Conservation (phyloP, 78 protist genomes). For the Blattamonas nauphoetae region DNA sequence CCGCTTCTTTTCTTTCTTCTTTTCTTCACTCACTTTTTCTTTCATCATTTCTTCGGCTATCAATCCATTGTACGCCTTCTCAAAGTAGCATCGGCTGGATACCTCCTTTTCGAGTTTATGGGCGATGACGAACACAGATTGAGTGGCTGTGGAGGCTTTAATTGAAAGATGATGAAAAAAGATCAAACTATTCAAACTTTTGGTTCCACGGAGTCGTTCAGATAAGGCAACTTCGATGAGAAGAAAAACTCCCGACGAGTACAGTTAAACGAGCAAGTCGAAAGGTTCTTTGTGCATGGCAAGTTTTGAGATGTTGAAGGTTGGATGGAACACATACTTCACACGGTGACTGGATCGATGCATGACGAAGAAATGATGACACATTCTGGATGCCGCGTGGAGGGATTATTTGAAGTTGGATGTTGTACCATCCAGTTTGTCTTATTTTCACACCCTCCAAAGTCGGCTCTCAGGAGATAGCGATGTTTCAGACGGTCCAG, state of each 20-base stretch:
- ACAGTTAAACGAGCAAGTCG: slow-evolving; percentile 5
- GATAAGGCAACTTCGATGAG: slow-evolving; percentile 1
- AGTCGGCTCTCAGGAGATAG: neutral
- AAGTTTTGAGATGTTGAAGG: neutral
- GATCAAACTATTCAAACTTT: too few species aligned
- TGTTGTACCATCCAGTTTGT: slow-evolving; percentile 21
- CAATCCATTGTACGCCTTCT: slow-evolving; percentile 3
- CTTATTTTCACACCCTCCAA: neutral
- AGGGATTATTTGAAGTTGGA: neutral
- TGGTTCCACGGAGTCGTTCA: too few species aligned
- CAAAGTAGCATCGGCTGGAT: neutral
- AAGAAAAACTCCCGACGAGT: neutral
- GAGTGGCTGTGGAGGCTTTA: neutral
- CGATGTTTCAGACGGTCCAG: slow-evolving; percentile 5
- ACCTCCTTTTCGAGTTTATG: slow-evolving; percentile 9
- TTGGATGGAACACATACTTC: slow-evolving; percentile 24
- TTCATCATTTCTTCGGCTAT: neutral
- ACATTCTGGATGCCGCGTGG: slow-evolving; percentile 15
- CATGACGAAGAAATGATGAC: too few species aligned
- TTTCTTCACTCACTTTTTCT: neutral
- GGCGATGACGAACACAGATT: neutral
- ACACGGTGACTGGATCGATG: too few species aligned
- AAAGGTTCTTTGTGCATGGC: neutral
- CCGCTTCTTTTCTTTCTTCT: too few species aligned
- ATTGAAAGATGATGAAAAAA: too few species aligned